Evolutionary conservation across 2,329 filamentous ascomycete genomes (phyloP).

Genomic region (Arthrocladium fulminans): DNA sequence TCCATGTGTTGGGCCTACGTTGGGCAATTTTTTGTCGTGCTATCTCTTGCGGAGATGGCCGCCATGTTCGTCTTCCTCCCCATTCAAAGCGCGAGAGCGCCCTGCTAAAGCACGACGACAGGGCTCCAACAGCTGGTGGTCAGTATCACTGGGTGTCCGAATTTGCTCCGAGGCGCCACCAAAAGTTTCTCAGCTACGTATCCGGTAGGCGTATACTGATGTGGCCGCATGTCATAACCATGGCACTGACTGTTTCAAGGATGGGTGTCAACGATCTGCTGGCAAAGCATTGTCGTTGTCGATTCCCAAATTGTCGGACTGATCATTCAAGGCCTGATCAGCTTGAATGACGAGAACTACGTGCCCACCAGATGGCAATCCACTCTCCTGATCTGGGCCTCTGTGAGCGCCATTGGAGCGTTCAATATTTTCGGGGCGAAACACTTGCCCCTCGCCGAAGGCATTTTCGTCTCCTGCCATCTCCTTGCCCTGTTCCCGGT

Average conservation of each 20-base stretch:
- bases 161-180: conserved; percentile 40
- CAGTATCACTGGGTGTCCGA: conserved; percentile 53
- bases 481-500: conserved; percentile 29
- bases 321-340: conserved; percentile 38
- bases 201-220: too few species aligned
- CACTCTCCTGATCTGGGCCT: conserved; percentile 40
- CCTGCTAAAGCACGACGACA: too few species aligned
- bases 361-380: conserved; percentile 41
- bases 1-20: conserved; percentile 1
- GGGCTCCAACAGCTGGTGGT: conserved; percentile 30
- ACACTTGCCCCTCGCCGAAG: conserved; percentile 9
- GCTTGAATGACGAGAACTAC: conserved; percentile 35
- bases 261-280: conserved; percentile 23
- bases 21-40: conserved; percentile 6
- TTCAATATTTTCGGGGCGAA: conserved; percentile 32
- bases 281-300: conserved; percentile 24
- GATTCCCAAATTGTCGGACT: conserved; percentile 35
- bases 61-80: too few species aligned
- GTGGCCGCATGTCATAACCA: too few species aligned
- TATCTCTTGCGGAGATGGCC: conserved; percentile 5
- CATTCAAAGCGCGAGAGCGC: too few species aligned
- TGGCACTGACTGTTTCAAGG: too few species aligned
- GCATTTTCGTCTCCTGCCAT: conserved; percentile 28
- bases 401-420: conserved; percentile 35
- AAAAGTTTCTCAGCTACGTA: conserved; percentile 48